Evolutionary conservation across 2,329 filamentous ascomycete genomes (phyloP).

Genomic region (Raffaelea albimanens): DNA sequence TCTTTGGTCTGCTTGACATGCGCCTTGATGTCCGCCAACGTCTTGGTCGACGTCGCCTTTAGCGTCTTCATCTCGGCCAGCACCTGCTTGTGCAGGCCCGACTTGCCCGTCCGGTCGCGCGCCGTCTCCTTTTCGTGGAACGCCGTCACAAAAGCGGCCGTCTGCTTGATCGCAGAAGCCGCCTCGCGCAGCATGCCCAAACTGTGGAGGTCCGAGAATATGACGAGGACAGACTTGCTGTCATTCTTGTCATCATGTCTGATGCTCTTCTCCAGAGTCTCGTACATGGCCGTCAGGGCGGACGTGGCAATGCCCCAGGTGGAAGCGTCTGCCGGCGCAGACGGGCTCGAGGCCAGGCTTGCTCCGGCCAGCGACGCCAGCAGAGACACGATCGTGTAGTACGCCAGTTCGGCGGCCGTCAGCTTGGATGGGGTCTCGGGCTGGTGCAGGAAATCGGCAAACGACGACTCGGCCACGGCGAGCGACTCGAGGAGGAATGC

Average conservation of each 20-base stretch:
- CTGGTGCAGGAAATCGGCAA: conserved; percentile 27
- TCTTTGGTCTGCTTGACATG: conserved; percentile 23
- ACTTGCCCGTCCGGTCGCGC: conserved; percentile 22
- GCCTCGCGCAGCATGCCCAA: conserved; percentile 28
- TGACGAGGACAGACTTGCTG: conserved; percentile 19
- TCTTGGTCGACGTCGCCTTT: conserved; percentile 8
- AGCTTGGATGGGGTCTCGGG: conserved; percentile 18
- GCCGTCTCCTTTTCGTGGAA: conserved; percentile 23
- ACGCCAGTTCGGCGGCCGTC: conserved; percentile 31
- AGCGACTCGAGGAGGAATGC: conserved; percentile 33
- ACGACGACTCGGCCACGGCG: conserved; percentile 29
- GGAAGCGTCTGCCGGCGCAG: neutral
- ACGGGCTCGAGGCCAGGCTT: conserved; percentile 13
- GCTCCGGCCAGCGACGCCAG: conserved; percentile 22
- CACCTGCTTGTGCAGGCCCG: conserved; percentile 23
- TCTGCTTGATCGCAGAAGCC: conserved; percentile 21
- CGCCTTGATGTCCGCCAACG: conserved; percentile 19
- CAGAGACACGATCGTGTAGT: conserved; percentile 33
- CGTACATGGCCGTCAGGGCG: conserved; percentile 2
- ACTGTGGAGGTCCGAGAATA: conserved; percentile 24
- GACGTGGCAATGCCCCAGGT: neutral
- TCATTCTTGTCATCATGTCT: too few species aligned
- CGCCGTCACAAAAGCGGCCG: conserved; percentile 19
- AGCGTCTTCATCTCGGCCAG: conserved; percentile 20
- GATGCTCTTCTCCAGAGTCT: conserved; percentile 1